Percentiles rank a stretch among this genome's conserved stretches.
These are phyloP conservation scores for Globisporangium uncinulatum DNA, from an alignment of 352 stramenopile species.

Conservation along the genomic window DNA sequence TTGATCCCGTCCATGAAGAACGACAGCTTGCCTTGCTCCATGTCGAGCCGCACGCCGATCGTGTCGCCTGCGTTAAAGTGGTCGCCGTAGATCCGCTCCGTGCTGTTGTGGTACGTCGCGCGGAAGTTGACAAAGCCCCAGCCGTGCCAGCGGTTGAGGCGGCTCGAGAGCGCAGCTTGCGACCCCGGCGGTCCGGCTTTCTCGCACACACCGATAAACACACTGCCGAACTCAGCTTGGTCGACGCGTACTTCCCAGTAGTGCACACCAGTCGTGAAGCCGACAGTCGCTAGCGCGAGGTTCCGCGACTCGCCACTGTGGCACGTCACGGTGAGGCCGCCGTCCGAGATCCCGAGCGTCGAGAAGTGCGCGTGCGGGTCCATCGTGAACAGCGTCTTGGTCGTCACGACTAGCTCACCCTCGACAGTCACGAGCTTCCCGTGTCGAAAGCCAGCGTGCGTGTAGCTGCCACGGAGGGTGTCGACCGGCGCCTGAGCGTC, in stretches of 20 bases:
- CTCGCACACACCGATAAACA: slow-evolving; percentile 97
- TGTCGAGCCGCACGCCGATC: slow-evolving; percentile 98
- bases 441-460: slow-evolving; percentile 43
- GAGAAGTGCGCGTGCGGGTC: slow-evolving; percentile 75
- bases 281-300: slow-evolving; percentile 75
- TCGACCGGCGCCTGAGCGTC: slow-evolving; percentile 15
- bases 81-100: slow-evolving; percentile 87
- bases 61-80: slow-evolving; percentile 94
- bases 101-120: slow-evolving; percentile 91
- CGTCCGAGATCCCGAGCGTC: slow-evolving; percentile 69
- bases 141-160: slow-evolving; percentile 86
- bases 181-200: slow-evolving; percentile 76
- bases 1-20: slow-evolving; percentile 99
- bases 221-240: slow-evolving; percentile 95
- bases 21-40: slow-evolving; percentile 95
- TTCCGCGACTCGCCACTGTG: slow-evolving; percentile 84
- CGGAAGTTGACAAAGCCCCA: slow-evolving; percentile 98
- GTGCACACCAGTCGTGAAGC: slow-evolving; percentile 90
- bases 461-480: slow-evolving; percentile 51
- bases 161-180: slow-evolving; percentile 67
- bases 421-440: slow-evolving; percentile 60
- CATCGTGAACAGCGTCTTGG: slow-evolving; percentile 81
- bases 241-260: slow-evolving; percentile 98
- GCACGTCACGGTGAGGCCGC: slow-evolving; percentile 75
- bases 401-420: slow-evolving; percentile 60